A percentile compares a stretch with the other conserved stretches of the same genome.
phyloP scores from a whole-genome alignment of 306 rosid species.

The Vachellia pachyceras region DNA sequence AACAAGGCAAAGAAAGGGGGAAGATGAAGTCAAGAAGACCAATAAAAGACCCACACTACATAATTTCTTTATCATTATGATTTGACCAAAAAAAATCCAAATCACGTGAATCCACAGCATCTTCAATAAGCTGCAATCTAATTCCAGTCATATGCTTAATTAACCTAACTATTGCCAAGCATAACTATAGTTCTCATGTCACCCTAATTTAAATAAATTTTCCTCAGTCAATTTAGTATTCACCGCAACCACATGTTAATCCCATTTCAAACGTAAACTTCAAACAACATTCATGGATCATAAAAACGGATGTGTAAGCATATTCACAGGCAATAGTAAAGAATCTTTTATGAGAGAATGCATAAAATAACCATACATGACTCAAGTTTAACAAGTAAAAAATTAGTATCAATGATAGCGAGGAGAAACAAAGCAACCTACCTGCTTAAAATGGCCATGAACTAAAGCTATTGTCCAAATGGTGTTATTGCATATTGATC shows the following conservation, averaged over 20 bases:
- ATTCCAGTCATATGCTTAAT: not conserved
- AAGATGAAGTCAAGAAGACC: not conserved
- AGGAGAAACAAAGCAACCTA: not conserved
- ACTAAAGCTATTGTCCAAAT: constrained; percentile 96
- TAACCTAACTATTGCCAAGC: not conserved
- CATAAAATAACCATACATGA: not conserved
- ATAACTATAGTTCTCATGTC: not conserved
- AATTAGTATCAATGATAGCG: not conserved
- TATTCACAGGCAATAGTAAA: not conserved
- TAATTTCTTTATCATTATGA: not conserved
- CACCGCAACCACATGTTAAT: not conserved
- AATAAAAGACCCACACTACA: not conserved
- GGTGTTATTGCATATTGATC: constrained; percentile 90
- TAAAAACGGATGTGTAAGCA: not conserved
- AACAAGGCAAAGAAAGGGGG: not conserved
- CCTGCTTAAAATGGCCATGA: constrained; percentile 84
- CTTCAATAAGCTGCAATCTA: not conserved
- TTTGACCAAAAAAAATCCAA: not conserved
- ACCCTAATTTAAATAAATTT: not conserved
- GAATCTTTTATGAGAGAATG: not conserved
- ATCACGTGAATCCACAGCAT: not conserved
- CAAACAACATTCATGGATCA: not conserved
- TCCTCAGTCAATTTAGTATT: not conserved
- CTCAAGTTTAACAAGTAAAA: not conserved
- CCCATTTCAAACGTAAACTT: not conserved